Base-by-base conservation (phyloP, 78 protist genomes). In the Dictyostelium intermedium region DNA sequence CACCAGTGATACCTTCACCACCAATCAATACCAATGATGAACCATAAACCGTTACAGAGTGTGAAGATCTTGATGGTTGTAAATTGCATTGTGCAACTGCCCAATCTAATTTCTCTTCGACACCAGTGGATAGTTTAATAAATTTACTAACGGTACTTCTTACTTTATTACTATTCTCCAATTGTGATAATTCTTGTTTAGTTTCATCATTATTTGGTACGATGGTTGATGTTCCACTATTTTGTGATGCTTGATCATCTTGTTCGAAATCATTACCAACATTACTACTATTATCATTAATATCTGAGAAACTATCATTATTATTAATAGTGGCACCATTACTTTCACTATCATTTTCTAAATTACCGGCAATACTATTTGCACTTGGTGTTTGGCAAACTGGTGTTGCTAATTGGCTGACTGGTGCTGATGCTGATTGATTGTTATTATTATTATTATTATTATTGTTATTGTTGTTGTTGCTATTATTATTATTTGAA, bases 91-190 rank as follows among this genome's bases (percentile, higher is more conserved):
- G 30, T 8, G 87, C 43, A 7, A 63, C 20, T 23, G 70, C 45
- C 94, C 94, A 89, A 69, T 89, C 94, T 4, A 89, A 66, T 50
- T 89, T 89, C 39, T 89, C 94, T 34, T 89, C 94, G 9, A 89
- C 50, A 35, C 77, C 77, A 23, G 81, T 66, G 32, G 94, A 89
- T 6, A 89, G 37, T 35, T 89, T 89, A 6, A 77, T 89, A 23
- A 89, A 89, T 10, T 89, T 74, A 23, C 41, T 81, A 34, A 89
- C 82, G 5, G 84, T 70, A 47, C 87, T 80, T 76, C 82, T 89
- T 14, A 89, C 94, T 25, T 89, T 89, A 27, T 78, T 81, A 34
- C 60, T 80, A 50, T 80, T 89, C 27, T 56, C 94, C 53, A 89
- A 34, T 35, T 80, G 61, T 10, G 94, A 89, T 34, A 89, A 50